A percentile compares a stretch with the other conserved stretches of the same genome.
Conservation (phyloP, 257 asterid genomes). For the Avicennia marina region DNA sequence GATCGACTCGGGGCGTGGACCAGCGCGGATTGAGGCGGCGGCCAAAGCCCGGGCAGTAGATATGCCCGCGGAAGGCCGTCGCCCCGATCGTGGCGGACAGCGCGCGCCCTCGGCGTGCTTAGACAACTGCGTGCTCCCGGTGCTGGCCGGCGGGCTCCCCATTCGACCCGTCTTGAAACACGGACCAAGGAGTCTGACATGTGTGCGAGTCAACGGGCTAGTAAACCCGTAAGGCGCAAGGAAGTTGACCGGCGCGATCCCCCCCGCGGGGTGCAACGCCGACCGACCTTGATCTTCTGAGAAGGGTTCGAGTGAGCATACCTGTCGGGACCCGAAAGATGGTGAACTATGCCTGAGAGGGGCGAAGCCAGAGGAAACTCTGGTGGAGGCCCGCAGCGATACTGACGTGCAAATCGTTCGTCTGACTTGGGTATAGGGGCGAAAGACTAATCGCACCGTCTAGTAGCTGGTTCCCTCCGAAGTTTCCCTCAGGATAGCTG, state of each 20-base stretch:
- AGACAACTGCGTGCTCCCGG: background rate
- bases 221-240: constrained; percentile 1
- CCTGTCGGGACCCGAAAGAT: too few relatives aligned
- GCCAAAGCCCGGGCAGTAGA: background rate
- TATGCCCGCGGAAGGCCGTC: background rate
- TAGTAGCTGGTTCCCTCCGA: too few relatives aligned
- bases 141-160: constrained; percentile 6
- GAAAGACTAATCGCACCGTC: constrained; percentile 48
- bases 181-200: constrained; percentile 5
- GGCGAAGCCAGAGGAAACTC: constrained; percentile 65
- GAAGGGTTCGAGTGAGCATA: too few relatives aligned
- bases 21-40: constrained; percentile 23
- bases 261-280: background rate
- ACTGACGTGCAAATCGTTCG: constrained; percentile 57
- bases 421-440: constrained; percentile 58
- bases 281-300: too few relatives aligned
- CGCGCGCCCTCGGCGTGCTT: constrained; percentile 5
- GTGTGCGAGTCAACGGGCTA: constrained; percentile 11
- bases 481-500: too few relatives aligned
- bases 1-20: constrained; percentile 23
- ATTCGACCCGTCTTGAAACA: background rate
- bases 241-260: constrained; percentile 2
- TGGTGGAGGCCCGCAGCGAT: constrained; percentile 65
- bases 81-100: constrained; percentile 4
- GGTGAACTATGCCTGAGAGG: too few relatives aligned